Conservation (phyloP, 2,329 filamentous ascomycete genomes). For the Alternaria gansuensis region DNA sequence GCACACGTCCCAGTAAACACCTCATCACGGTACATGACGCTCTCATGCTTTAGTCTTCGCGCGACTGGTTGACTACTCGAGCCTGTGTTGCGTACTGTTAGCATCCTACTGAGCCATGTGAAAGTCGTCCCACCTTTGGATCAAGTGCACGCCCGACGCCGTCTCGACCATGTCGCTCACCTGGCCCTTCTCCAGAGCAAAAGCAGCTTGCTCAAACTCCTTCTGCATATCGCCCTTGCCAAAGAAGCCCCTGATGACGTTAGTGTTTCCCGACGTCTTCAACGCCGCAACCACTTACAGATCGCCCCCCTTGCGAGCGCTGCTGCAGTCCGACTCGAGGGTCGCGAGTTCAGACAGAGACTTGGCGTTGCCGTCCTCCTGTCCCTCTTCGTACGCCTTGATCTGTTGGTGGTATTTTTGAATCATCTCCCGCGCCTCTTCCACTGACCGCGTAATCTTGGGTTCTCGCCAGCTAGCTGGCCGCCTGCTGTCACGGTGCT, state of each 20-base stretch:
- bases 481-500: slow-evolving; percentile 87
- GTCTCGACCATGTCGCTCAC: slow-evolving; percentile 90
- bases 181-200: slow-evolving; percentile 85
- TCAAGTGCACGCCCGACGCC: slow-evolving; percentile 92
- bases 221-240: slow-evolving; percentile 96
- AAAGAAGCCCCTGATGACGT: slow-evolving; percentile 76
- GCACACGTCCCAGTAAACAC: slow-evolving; percentile 22
- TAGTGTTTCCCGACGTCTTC: background rate
- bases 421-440: slow-evolving; percentile 83
- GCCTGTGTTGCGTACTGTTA: slow-evolving; percentile 31
- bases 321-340: slow-evolving; percentile 94
- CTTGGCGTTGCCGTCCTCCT: slow-evolving; percentile 26
- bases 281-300: slow-evolving; percentile 64
- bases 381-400: slow-evolving; percentile 67
- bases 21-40: slow-evolving; percentile 19
- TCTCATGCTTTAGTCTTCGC: slow-evolving; percentile 10
- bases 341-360: slow-evolving; percentile 82
- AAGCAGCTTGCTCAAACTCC: slow-evolving; percentile 96
- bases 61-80: slow-evolving; percentile 28
- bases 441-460: slow-evolving; percentile 86
- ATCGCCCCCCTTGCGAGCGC: slow-evolving; percentile 91
- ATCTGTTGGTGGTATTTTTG: slow-evolving; percentile 79
- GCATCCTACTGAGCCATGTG: slow-evolving; percentile 11
- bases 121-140: slow-evolving; percentile 72
- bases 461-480: slow-evolving; percentile 93